Conservation (phyloP, 2,329 filamentous ascomycete genomes). For the Fusarium sp. region DNA sequence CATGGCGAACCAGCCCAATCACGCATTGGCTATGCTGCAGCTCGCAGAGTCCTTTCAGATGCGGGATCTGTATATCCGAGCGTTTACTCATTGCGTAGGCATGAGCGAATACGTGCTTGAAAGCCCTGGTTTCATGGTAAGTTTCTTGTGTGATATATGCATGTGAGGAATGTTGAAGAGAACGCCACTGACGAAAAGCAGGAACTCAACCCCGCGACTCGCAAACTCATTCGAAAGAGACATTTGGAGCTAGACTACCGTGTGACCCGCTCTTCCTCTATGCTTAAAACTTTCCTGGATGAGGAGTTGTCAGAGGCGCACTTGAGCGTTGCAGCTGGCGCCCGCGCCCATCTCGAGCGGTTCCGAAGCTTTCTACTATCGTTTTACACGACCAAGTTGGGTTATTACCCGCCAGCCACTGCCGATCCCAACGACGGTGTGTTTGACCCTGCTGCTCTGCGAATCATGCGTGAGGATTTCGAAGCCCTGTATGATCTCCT, state of each 20-base stretch:
- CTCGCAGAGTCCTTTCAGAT: conserved; percentile 75
- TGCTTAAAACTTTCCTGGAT: conserved; percentile 75
- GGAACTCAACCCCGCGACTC: conserved; percentile 65
- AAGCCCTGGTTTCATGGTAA: conserved; percentile 71
- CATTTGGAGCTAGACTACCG: conserved; percentile 73
- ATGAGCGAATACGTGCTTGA: conserved; percentile 73
- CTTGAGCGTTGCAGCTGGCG: conserved; percentile 71
- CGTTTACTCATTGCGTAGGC: conserved; percentile 82
- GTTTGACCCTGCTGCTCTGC: conserved; percentile 69
- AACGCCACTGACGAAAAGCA: conserved; percentile 49
- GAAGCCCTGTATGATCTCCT: conserved; percentile 76
- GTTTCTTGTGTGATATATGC: conserved; percentile 61
- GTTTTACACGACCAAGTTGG: conserved; percentile 75
- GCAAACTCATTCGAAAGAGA: conserved; percentile 72
- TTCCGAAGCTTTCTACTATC: conserved; percentile 76
- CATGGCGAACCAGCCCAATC: conserved; percentile 72
- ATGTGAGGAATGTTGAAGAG: conserved; percentile 5
- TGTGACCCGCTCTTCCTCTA: conserved; percentile 66
- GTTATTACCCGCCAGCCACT: conserved; percentile 75
- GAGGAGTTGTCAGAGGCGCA: conserved; percentile 75
- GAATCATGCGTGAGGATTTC: conserved; percentile 76
- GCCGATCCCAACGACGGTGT: conserved; percentile 51
- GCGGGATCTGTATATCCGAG: conserved; percentile 75
- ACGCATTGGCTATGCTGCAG: conserved; percentile 75
- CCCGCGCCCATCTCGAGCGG: conserved; percentile 75